A percentile compares a stretch with the other conserved stretches of the same genome.
Conservation (phyloP, 306 rosid genomes). For the Cyamopsis tetragonoloba region DNA sequence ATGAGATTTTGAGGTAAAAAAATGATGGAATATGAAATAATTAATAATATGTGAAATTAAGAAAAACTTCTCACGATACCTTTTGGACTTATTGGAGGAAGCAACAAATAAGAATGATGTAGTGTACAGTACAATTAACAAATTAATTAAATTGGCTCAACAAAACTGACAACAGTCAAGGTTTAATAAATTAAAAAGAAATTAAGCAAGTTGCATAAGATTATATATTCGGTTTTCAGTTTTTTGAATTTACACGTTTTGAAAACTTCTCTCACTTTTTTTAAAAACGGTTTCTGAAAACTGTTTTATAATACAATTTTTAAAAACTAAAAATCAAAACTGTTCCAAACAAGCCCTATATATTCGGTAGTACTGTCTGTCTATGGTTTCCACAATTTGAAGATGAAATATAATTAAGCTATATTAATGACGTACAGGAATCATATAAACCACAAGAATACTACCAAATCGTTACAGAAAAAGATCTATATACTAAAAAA, state of each 20-base stretch:
- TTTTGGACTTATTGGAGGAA: slow-evolving; percentile 1
- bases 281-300: no score
- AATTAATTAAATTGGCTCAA: background rate
- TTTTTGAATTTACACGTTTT: no score
- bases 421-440: slow-evolving; percentile 14
- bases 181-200: slow-evolving; percentile 10
- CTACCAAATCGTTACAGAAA: no score
- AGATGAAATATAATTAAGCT: slow-evolving; percentile 8
- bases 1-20: background rate
- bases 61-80: background rate
- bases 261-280: no score
- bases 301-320: no score
- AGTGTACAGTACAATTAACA: background rate
- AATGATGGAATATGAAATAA: background rate
- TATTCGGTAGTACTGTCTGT: no score
- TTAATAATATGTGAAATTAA: no score
- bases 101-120: slow-evolving; percentile 26
- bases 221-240: no score
- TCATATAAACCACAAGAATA: slow-evolving; percentile 16
- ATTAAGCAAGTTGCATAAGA: slow-evolving; percentile 15
- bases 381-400: slow-evolving; percentile 1
- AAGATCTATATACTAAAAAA: no score
- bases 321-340: no score
- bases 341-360: no score
- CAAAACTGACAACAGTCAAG: background rate